Evolutionary conservation across 2,329 filamentous ascomycete species (phyloP).

Genomic region (Stemphylium vesicarium): DNA sequence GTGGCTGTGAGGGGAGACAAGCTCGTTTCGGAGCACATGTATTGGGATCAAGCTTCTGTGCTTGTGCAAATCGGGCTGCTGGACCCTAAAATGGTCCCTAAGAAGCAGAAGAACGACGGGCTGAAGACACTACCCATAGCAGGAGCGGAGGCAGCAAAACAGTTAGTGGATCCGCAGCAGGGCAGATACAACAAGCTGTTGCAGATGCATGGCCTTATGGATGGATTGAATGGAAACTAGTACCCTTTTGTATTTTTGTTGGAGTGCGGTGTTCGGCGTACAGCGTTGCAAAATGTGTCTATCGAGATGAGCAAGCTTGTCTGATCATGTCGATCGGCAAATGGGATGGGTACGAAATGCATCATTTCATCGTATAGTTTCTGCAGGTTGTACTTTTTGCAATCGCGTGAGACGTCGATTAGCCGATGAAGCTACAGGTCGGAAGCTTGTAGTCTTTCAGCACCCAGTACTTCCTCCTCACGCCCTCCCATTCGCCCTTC

Average conservation of each 20-base stretch:
- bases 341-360: not conserved
- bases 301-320: not conserved
- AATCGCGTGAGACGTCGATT: slow-evolving; percentile 26
- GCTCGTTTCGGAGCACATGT: slow-evolving; percentile 63
- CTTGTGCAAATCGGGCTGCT: slow-evolving; percentile 63
- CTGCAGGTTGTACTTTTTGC: not conserved
- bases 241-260: slow-evolving; percentile 3
- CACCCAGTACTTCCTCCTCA: slow-evolving; percentile 88
- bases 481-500: slow-evolving; percentile 84
- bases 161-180: slow-evolving; percentile 50
- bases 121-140: slow-evolving; percentile 50
- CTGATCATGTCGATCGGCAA: not conserved
- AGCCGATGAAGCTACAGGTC: slow-evolving; percentile 75
- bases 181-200: slow-evolving; percentile 52
- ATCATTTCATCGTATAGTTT: too few species aligned
- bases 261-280: slow-evolving; percentile 16
- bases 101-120: slow-evolving; percentile 47
- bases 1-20: slow-evolving; percentile 61
- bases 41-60: slow-evolving; percentile 67
- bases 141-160: slow-evolving; percentile 51
- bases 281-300: not conserved
- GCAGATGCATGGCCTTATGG: slow-evolving; percentile 43
- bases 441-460: slow-evolving; percentile 79
- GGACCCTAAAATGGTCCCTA: slow-evolving; percentile 60
- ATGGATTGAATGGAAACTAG: slow-evolving; percentile 27